Base-by-base conservation (phyloP, 345 rosid species). In the Adansonia digitata region DNA sequence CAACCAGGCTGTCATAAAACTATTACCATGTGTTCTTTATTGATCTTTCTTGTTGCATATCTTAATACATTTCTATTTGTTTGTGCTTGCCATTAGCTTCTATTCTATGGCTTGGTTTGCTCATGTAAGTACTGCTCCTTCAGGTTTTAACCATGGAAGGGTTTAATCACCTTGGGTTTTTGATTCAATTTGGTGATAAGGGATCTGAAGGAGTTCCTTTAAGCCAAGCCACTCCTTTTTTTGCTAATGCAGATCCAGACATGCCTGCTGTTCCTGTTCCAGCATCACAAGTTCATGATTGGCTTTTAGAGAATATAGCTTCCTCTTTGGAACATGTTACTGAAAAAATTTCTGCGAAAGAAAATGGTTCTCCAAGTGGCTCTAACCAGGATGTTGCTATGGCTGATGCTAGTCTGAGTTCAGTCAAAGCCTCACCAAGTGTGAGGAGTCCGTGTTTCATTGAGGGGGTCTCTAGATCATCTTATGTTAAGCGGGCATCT, bases 241-340 rank as follows among this genome's bases (percentile, higher is more conserved):
- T 93, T 37, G 98, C 99, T 64, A 93, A 96, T 85, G 90, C 99
- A 43, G 99, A 96, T 86, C 97, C 99, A 5, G 98, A 90, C 83
- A 96, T 93, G 99, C 99, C 98, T 57, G 98, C 98, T 48, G 94
- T 83, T 80, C 97, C 98, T 39, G 97, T 92, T 77, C 88, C 99
- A 72, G 91, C 92, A 35, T 71, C 88, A 51, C 97, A 96, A 83
- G 97, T 91, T 78, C 95, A 83, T 77, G 97, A 88, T 66, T 96
- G 99, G 99, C 87, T 96, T 81, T 79, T 88, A 57, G 89, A 93
- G 80, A 90, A 86, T 75, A 93, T 96, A 72, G 80, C 91, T 70
- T 79, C 94, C 57, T 89, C 97, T 37, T 81, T 93, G 88, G 95
- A 93, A 72, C 85, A 77, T 75, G 84, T 86, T 71, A 86, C 95